phyloP scores from a whole-genome alignment of 2,329 filamentous ascomycete species.

The Penicillium brevicompactum region DNA sequence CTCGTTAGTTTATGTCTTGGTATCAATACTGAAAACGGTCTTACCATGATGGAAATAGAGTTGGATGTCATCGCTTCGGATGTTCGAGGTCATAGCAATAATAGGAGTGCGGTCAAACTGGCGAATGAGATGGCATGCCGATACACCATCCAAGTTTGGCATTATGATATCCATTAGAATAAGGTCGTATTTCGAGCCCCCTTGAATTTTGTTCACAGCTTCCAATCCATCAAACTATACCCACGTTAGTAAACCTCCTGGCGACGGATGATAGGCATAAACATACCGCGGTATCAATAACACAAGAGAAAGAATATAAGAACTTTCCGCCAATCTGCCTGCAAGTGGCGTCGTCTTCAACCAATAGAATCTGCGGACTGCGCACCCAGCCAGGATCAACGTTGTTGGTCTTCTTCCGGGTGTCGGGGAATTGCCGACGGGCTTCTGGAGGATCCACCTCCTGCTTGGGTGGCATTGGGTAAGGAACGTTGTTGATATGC shows the following conservation, averaged over 20 bases:
- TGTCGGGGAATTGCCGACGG: constrained; percentile 51
- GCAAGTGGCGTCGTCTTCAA: constrained; percentile 77
- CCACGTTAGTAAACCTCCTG: constrained; percentile 10
- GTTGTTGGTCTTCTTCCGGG: constrained; percentile 62
- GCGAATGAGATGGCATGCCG: constrained; percentile 88
- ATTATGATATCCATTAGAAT: constrained; percentile 96
- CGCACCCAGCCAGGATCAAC: constrained; percentile 67
- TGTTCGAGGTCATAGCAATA: constrained; percentile 98
- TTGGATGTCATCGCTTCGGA: constrained; percentile 91
- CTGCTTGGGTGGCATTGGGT: constrained; percentile 69
- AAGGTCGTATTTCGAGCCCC: constrained; percentile 65
- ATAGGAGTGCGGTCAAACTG: constrained; percentile 84
- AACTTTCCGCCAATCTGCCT: constrained; percentile 69
- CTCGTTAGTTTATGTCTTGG: constrained; percentile 24
- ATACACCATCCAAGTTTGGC: constrained; percentile 93
- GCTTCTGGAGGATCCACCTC: constrained; percentile 53
- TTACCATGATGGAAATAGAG: constrained; percentile 96
- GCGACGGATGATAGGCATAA: not conserved
- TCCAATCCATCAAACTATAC: constrained; percentile 81
- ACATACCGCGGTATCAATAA: constrained; percentile 65
- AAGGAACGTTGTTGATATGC: constrained; percentile 92
- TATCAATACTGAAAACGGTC: constrained; percentile 29
- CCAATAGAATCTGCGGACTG: constrained; percentile 79
- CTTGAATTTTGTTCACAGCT: constrained; percentile 82
- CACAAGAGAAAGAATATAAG: constrained; percentile 64